phyloP scores from a whole-genome alignment of 1,284 basidiomycete genomes.

The Tremellales sp. region DNA sequence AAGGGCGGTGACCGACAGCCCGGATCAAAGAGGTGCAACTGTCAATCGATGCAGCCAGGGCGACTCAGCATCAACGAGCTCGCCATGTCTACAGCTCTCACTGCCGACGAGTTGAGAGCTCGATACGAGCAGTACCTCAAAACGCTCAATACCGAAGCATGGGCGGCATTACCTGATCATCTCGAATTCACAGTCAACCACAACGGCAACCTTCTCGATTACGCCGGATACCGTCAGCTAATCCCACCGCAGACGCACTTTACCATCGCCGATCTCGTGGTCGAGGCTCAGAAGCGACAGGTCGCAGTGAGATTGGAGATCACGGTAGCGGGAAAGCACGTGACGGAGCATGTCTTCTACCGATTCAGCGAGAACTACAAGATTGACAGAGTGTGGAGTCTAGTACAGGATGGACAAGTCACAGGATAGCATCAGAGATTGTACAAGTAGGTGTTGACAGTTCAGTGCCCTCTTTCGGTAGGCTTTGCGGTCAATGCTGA shows the following conservation, averaged over 20 bases:
- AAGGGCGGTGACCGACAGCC: too few species aligned
- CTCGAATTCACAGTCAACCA: not conserved
- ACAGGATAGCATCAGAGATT: not conserved
- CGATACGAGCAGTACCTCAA: not conserved
- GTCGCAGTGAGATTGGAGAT: not conserved
- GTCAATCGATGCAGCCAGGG: too few species aligned
- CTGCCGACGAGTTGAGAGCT: not conserved
- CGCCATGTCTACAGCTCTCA: too few species aligned
- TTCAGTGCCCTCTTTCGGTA: too few species aligned
- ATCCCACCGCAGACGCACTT: not conserved
- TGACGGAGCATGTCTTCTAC: not conserved
- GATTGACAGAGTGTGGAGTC: not conserved
- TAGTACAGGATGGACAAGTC: not conserved
- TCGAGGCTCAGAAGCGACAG: not conserved
- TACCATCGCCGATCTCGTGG: not conserved
- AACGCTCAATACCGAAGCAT: not conserved
- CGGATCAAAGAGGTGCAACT: too few species aligned
- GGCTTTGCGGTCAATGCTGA: too few species aligned
- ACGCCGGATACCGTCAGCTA: not conserved
- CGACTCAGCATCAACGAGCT: too few species aligned
- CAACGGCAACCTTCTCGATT: not conserved
- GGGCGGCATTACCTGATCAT: not conserved
- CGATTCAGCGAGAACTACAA: not conserved
- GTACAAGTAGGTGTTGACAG: too few species aligned
- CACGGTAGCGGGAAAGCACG: not conserved